phyloP scores from a whole-genome alignment of 441 rosid species.

The Breynia disticha region DNA sequence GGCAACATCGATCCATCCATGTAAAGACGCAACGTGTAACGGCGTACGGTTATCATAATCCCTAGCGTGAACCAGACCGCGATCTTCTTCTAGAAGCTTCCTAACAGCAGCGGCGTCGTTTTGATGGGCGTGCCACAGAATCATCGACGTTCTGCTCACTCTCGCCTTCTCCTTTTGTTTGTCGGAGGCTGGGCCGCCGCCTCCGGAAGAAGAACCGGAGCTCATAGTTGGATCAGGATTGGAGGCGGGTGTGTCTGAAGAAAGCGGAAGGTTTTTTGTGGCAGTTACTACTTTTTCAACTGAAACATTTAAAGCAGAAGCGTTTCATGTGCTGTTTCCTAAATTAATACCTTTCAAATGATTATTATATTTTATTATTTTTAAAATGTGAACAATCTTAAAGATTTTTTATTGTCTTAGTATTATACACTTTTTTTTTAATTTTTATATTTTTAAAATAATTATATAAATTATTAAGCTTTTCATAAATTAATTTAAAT shows the following conservation, averaged over 20 bases:
- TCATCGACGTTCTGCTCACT: conserved; percentile 90
- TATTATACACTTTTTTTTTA: no score
- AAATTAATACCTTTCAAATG: no score
- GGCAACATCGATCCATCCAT: conserved; percentile 89
- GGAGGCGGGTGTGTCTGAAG: no score
- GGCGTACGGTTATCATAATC: conserved; percentile 94
- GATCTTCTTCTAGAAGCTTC: conserved; percentile 90
- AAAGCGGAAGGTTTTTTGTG: conserved; percentile 1
- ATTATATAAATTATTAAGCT: no score
- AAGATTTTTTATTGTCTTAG: no score
- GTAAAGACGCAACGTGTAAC: conserved; percentile 91
- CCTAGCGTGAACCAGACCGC: conserved; percentile 69
- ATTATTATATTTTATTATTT: no score
- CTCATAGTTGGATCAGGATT: conserved; percentile 27
- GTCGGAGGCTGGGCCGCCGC: conserved; percentile 25
- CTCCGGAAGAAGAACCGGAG: conserved; percentile 33
- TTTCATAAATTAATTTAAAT: no score
- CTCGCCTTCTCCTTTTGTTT: conserved; percentile 96
- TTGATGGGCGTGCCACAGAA: conserved; percentile 98
- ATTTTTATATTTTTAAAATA: no score
- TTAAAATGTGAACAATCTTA: no score
- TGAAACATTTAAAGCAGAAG: background rate
- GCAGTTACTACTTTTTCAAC: conserved; percentile 32
- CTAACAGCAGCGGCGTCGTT: conserved; percentile 80
- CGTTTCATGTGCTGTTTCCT: background rate